Evolutionary conservation across 2,329 filamentous ascomycete genomes (phyloP), one percentile per base, ranked within the genome.

Genomic region (Dactylellina sp.): DNA sequence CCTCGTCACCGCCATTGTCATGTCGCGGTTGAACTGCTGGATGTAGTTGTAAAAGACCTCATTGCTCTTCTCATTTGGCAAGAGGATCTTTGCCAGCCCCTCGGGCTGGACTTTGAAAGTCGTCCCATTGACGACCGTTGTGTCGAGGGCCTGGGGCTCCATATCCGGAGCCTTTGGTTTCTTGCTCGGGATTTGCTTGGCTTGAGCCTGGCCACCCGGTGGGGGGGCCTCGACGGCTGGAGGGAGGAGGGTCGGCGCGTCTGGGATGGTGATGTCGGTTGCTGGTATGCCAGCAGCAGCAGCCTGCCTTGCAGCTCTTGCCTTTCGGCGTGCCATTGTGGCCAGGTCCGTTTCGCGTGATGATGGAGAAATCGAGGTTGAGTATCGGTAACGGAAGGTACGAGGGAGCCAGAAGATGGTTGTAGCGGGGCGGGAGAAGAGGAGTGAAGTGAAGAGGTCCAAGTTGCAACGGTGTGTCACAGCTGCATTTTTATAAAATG

Each of bases 41-140:
- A 99, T 97, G 0, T 95, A 94, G 78, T 99, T 99, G 85, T 99
- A 99, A 80, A 99, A 99, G 64, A 99, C 96, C 78, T 94, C 90
- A 5, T 61, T 49, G 24, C 20, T 47, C 7, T 47, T 46, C 20
- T 44, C 28, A 0, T 32, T 7, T 1, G 70, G 70, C 3, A 74
- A 28, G 0, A 74, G 35, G 6, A 74, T 74, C n/a, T 55, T 61
- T 5, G 70, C 70, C 24, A 44, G 49, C 5, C 70, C 70, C n/a
- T 74, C 70, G 20, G 70, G 70, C 24, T 74, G 70, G 40, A 74
- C 50, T 24, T 66, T 49, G 25, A 66, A 74, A 1, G 70, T 66
- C n/a, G 49, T 32, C 0, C 56, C 61, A 12, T 74, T 24, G 47
- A 74, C 24, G 0, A 28, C 37, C 2, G 56, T 52, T 1, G 70